Base-by-base conservation (phyloP, 2,329 filamentous ascomycete genomes). In the Lachnellula willkommii region DNA sequence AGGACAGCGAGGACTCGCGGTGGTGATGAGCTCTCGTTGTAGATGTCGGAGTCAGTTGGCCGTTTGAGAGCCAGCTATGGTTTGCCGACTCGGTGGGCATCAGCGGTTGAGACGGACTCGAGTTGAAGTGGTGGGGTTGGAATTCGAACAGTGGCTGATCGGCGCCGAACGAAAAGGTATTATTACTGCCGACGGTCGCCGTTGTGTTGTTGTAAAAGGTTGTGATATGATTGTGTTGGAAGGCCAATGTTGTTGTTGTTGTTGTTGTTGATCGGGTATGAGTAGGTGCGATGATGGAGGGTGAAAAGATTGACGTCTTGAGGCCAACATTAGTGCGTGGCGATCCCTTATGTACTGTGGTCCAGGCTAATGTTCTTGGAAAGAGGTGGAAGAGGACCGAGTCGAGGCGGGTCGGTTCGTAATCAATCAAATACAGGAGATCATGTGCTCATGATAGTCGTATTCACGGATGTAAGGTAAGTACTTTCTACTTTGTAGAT, bases 1-100 rank as follows among this genome's bases (percentile, higher is more conserved):
- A 85, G 0, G 82, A 85, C 39, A 83, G 71, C 6, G 82, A 85
- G 2, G 82, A 81, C 60, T 85, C 81, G 62, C 82, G 78, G 47
- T 85, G 76, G 64, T 85, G 82, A 24, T 48, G 47, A 20, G 58
- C 54, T 58, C 65, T 63, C 17, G 65, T 64, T 14, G 62, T 60
- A 17, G 69, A 69, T 32, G 63, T 66, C n/a, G 68, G 68, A 6
- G 68, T 69, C 46, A 68, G 59, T 60, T 69, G 67, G 49, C 64
- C 66, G 62, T 67, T 65, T n/a, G 65, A 62, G 39, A 64, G 60
- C 65, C 63, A 69, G 52, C 60, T 66, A 40, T 50, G 64, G 52
- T 57, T 59, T 7, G 62, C 50, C 36, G 65, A 63, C 32, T 66
- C 65, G 24, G 63, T 57, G 57, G 62, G 67, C 68, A 70, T 69